These are phyloP conservation scores for Physcomitrium patens DNA, from an alignment of 225 moss, liverwort and hornwort species.

Conservation along the genomic window DNA sequence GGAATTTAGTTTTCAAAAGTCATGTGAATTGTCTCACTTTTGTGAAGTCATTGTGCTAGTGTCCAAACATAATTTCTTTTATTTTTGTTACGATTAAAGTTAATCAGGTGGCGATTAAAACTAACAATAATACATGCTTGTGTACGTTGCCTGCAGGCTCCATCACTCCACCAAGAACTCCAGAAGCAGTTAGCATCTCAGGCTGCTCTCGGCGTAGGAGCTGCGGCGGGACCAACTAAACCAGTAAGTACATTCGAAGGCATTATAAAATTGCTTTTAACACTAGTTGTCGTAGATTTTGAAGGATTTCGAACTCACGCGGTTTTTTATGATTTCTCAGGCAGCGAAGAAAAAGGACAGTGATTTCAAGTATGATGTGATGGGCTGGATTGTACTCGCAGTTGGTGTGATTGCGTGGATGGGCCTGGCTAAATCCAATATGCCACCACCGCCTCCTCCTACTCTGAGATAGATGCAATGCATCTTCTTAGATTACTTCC, in stretches of 20 bases:
- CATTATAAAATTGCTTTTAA: not conserved
- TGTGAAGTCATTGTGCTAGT: not conserved
- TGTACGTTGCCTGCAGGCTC: conserved; percentile 60
- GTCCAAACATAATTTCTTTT: not conserved
- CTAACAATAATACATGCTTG: conserved; percentile 15
- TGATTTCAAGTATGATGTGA: conserved; percentile 95
- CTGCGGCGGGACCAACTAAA: conserved; percentile 65
- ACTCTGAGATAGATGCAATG: conserved; percentile 63
- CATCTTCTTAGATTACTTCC: conserved; percentile 22
- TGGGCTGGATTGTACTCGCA: conserved; percentile 96
- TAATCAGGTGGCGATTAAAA: not conserved
- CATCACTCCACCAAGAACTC: conserved; percentile 92
- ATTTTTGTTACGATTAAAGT: not conserved
- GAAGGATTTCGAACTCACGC: conserved; percentile 11
- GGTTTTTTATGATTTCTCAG: conserved; percentile 33
- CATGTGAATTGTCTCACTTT: not conserved
- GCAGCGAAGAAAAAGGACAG: conserved; percentile 94
- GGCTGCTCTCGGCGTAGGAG: conserved; percentile 59
- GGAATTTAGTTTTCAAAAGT: too few relatives aligned
- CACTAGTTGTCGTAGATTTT: not conserved
- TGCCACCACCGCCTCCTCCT: conserved; percentile 72
- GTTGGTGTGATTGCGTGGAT: conserved; percentile 96
- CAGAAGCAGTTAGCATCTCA: conserved; percentile 94
- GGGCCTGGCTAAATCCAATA: conserved; percentile 78
- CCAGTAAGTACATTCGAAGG: conserved; percentile 49